Evolutionary conservation across 2,329 filamentous ascomycete genomes (phyloP), one percentile per base, ranked within the genome.

Genomic region (Trichoderma cornu-damae): DNA sequence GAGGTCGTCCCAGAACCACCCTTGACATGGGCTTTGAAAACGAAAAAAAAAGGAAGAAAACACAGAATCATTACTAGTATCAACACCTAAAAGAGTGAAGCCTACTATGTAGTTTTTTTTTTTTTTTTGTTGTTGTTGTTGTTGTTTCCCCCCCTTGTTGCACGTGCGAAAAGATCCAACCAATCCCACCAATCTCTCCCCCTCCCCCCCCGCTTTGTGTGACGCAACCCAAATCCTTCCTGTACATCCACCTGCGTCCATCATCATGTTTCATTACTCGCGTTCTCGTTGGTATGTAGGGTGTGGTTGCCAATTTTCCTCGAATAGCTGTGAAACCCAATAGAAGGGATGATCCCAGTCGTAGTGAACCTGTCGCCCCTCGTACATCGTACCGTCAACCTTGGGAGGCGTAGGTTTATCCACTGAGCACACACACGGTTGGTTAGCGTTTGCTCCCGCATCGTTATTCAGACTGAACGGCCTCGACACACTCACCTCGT

Each of bases 241-340:
- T 12, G 11, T 48, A 26, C 16, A 4, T 22, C n/a, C 18, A 43
- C 16, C 16, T 34, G 12, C 12, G 9, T 28, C 28, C 14, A 20
- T 42, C 18, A 38, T n/a, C 9, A 18, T 11, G 7, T 28, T 53
- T 16, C 22, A 34, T 24, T 26, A 40, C 16, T n/a, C 11, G 6
- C 22, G 16, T 47, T 70, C 68, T 9, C 64, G 58, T 35, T 65
- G 60, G 49, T 71, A 71, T 0, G 67, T 71, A 0, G 64, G 60
- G 57, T 68, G 68, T 5, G 73, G 65, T 4, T 56, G 51, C 77
- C 77, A 79, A 4, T 67, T 60, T 1, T 69, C 64, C 48, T 75
- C 71, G 42, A 78, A 77, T 68, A 79, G 75, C 53, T 77, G 75
- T 6, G 73, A 71, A 8, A 77, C 68, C 66, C 78, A 79, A 60